phyloP scores from a whole-genome alignment of 192 early-diverging fungal genomes.

The Allomyces javanicus region DNA sequence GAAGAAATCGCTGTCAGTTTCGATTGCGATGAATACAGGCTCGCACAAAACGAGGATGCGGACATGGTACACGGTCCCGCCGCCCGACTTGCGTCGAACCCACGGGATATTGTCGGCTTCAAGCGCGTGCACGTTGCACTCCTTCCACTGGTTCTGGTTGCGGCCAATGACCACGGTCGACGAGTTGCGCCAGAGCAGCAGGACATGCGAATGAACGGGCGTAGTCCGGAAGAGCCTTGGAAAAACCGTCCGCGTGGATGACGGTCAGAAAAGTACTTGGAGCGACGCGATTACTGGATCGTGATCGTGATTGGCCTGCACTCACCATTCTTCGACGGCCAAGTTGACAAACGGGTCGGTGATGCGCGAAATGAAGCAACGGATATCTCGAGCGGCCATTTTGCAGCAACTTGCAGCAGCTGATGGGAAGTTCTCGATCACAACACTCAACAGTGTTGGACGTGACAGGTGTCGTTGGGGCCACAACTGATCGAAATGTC shows the following conservation, averaged over 20 bases:
- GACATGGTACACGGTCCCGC: conserved; percentile 89
- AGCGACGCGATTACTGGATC: not conserved
- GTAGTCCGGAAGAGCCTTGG: conserved; percentile 56
- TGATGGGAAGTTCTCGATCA: too few relatives aligned
- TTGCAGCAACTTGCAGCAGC: too few relatives aligned
- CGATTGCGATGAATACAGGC: not conserved
- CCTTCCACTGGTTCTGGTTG: conserved; percentile 97
- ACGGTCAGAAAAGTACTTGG: not conserved
- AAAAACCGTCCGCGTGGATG: not conserved
- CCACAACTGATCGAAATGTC: too few relatives aligned
- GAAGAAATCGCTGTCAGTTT: not conserved
- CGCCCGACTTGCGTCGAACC: conserved; percentile 71
- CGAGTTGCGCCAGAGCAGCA: conserved; percentile 78
- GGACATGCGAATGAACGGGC: conserved; percentile 36
- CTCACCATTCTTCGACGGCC: conserved; percentile 67
- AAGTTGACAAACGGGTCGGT: conserved; percentile 61
- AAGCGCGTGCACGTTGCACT: conserved; percentile 64
- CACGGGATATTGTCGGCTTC: conserved; percentile 45
- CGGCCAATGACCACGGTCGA: conserved; percentile 80
- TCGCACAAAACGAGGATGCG: conserved; percentile 1
- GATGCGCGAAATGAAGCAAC: conserved; percentile 41
- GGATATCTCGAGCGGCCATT: conserved; percentile 8
- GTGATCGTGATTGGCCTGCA: too few relatives aligned
- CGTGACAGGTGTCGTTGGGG: too few relatives aligned
- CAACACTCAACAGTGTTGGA: too few relatives aligned